These are phyloP conservation scores for Vigna hirtella DNA, from an alignment of 306 rosid species.

Conservation along the genomic window DNA sequence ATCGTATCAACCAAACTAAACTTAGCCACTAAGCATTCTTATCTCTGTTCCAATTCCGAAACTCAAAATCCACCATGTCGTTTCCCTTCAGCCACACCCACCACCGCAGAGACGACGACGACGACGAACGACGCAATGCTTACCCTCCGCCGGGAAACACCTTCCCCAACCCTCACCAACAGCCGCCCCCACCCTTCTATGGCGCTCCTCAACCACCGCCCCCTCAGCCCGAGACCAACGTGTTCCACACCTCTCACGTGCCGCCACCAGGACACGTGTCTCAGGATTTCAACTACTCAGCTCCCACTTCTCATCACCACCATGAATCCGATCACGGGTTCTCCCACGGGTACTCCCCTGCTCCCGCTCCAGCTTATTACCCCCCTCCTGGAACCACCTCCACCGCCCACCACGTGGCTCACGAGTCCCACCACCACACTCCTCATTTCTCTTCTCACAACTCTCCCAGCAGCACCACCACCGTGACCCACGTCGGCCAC, in stretches of 20 bases:
- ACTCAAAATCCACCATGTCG: constrained; percentile 47
- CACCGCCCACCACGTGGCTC: constrained; percentile 52
- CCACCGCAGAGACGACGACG: constrained; percentile 25
- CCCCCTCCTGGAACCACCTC: neutral
- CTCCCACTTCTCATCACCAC: constrained; percentile 28
- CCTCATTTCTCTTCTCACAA: constrained; percentile 19
- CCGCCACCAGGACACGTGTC: neutral
- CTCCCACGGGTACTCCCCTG: constrained; percentile 40
- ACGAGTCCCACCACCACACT: constrained; percentile 41
- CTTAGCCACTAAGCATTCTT: neutral
- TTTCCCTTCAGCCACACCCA: constrained; percentile 44
- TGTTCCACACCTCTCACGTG: constrained; percentile 48
- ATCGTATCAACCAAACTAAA: neutral
- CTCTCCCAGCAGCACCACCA: constrained; percentile 34
- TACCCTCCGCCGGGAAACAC: constrained; percentile 41
- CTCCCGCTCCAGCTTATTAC: constrained; percentile 33
- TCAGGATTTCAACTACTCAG: constrained; percentile 32
- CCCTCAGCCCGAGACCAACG: constrained; percentile 42
- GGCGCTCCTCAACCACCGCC: constrained; percentile 17
- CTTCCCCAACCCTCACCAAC: constrained; percentile 6
- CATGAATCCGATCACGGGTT: neutral
- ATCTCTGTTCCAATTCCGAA: neutral
- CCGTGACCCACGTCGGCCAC: constrained; percentile 48
- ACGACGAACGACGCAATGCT: neutral
- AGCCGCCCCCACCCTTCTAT: constrained; percentile 30